Base-by-base conservation (phyloP, 2,329 filamentous ascomycete species). In the Acrodontium crateriforme region DNA sequence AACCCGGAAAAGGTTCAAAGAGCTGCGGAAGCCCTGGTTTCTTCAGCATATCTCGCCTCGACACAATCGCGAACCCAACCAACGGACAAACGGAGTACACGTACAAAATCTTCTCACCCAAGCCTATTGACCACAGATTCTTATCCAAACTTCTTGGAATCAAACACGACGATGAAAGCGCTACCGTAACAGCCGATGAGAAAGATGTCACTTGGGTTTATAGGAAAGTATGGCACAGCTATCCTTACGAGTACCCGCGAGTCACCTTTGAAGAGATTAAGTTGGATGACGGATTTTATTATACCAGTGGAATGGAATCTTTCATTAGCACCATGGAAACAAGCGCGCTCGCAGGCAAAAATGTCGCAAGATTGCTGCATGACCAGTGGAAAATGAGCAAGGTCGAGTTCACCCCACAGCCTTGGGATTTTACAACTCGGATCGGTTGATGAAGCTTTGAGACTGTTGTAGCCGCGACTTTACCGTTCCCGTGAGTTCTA, bases 311-410 rank as follows among this genome's bases (percentile, higher is more conserved):
- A 0, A 91, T 95, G 23, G 87, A 95, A 57, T 78, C 78, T 41
- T 94, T 98, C 51, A 91, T 95, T 41, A 89, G 79, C 7, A 93
- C 84, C 0, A 95, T 98, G 89, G 89, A 98, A 62, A 94, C 89
- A 5, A 93, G 76, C 51, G 79, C 82, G 1, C 55, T 95, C 41
- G 89, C 89, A 73, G 89, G 89, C 1, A 82, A 70, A 67, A 89
- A 89, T 47, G 74, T 89, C 12, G 82, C 81, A n/a, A n/a, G n/a
- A n/a, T n/a, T n/a, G n/a, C n/a, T n/a, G n/a, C n/a, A n/a, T n/a
- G n/a, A n/a, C n/a, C n/a, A n/a, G n/a, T n/a, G n/a, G n/a, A n/a
- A n/a, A n/a, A n/a, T n/a, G n/a, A n/a, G n/a, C n/a, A n/a, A n/a
- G n/a, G n/a, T n/a, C n/a, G n/a, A n/a, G n/a, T n/a, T n/a, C n/a